phyloP scores from a whole-genome alignment of 352 stramenopile genomes.

The Globisporangium spiculum region DNA sequence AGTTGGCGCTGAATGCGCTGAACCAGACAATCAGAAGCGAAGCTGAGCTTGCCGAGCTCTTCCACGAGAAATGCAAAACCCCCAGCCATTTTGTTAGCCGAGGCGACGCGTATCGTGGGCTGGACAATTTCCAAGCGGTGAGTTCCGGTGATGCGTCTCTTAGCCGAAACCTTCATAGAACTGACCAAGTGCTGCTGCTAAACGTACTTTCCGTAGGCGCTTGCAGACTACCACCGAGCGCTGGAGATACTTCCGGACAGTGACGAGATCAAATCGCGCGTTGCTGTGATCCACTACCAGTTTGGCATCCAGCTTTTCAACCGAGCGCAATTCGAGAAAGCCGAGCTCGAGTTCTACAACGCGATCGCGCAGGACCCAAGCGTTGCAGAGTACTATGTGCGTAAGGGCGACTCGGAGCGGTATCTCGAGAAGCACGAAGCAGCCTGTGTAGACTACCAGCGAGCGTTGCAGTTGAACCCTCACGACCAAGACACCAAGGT shows the following conservation, averaged over 20 bases:
- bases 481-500: constrained; percentile 58
- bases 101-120: constrained; percentile 69
- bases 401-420: constrained; percentile 68
- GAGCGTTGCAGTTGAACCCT: constrained; percentile 50
- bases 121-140: constrained; percentile 72
- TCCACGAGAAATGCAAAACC: constrained; percentile 40
- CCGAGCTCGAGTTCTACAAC: constrained; percentile 66
- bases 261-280: constrained; percentile 49
- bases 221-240: constrained; percentile 77
- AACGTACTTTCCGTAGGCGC: constrained; percentile 28
- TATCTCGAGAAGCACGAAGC: constrained; percentile 70
- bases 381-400: constrained; percentile 61
- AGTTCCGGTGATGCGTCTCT: constrained; percentile 2
- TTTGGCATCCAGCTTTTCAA: constrained; percentile 84
- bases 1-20: constrained; percentile 76
- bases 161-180: background rate
- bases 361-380: constrained; percentile 53
- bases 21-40: constrained; percentile 74
- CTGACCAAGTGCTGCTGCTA: background rate
- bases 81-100: constrained; percentile 64
- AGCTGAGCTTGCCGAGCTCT: constrained; percentile 41
- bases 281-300: constrained; percentile 78
- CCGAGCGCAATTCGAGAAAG: constrained; percentile 61
- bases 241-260: constrained; percentile 55
- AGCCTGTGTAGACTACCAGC: constrained; percentile 48